A percentile compares a stretch with the other conserved stretches of the same genome.
phyloP scores from a whole-genome alignment of 192 early-diverging fungal species.

The Backusella parvicylindrica region DNA sequence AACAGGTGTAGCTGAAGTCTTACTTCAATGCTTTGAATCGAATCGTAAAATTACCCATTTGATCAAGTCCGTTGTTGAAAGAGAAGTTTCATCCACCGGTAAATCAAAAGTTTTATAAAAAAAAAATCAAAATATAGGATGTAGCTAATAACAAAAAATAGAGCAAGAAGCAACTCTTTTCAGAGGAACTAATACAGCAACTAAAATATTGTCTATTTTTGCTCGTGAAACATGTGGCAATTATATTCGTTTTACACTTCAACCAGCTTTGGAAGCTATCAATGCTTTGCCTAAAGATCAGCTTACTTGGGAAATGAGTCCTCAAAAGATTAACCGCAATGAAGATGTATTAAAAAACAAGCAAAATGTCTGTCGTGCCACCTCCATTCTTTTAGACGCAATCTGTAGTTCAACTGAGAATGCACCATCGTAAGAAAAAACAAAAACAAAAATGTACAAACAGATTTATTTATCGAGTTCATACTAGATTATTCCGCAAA shows the following conservation, averaged over 20 bases:
- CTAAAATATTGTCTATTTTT: slow-evolving; percentile 75
- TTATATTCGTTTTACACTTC: slow-evolving; percentile 74
- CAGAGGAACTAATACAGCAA: slow-evolving; percentile 86
- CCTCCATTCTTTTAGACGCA: slow-evolving; percentile 73
- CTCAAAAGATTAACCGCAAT: slow-evolving; percentile 59
- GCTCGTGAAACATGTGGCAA: slow-evolving; percentile 72
- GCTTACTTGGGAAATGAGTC: slow-evolving; percentile 84
- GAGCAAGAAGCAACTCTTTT: slow-evolving; percentile 71
- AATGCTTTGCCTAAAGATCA: slow-evolving; percentile 36
- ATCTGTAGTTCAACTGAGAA: slow-evolving; percentile 66
- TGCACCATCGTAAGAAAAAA: slow-evolving; percentile 52
- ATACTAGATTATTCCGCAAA: slow-evolving; percentile 57
- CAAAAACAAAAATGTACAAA: not conserved
- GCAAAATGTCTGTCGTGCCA: slow-evolving; percentile 69
- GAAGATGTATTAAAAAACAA: slow-evolving; percentile 68
- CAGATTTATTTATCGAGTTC: not conserved
- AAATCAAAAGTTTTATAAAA: not conserved
- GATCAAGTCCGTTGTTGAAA: slow-evolving; percentile 59
- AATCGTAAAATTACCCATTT: slow-evolving; percentile 52
- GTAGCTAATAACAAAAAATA: not conserved
- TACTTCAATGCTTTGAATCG: slow-evolving; percentile 69
- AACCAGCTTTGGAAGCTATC: slow-evolving; percentile 61
- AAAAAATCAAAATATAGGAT: not conserved
- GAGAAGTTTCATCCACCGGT: slow-evolving; percentile 71
- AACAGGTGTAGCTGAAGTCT: slow-evolving; percentile 64